Evolutionary conservation across 371 early-diverging fungal genomes (phyloP), one percentile per base, ranked within the genome.

Genomic region (Rhizopus sp.): DNA sequence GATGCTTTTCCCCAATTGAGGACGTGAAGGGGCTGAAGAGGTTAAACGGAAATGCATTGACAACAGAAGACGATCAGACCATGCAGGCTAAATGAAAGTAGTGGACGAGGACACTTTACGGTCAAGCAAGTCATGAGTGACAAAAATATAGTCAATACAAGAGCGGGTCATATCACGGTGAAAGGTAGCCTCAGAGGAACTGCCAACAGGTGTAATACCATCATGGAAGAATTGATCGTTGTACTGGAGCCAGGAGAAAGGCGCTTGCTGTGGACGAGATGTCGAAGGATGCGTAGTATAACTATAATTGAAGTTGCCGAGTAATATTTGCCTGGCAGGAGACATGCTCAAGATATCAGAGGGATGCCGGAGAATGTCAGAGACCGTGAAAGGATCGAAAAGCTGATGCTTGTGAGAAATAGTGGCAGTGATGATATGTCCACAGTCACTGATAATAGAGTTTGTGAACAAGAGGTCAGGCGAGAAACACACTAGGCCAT

Each of bases 241-340:
- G 41, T 44, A 51, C 2, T 50, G 13, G 10, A 51, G 38, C 58
- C 51, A 58, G 0, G 45, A 29, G 35, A 37, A 13, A 29, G 51
- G 58, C n/a, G 47, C 39, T 15, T 35, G 37, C 33, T 39, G 53
- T 33, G 12, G 38, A 7, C n/a, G 44, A 45, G 32, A n/a, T 7
- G 57, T 30, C 12, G 42, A 44, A 10, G 17, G 31, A 45, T 45
- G 12, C 2, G 47, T 34, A 33, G 34, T 3, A 33, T 46, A 46
- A 4, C n/a, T 37, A 23, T 60, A 60, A 13, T 60, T 60, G 34
- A 60, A 54, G 33, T 60, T 54, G 13, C 50, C 60, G 8, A 60
- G n/a, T 3, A 60, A 30, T n/a, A 60, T 53, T 9, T 37, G 37
- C 23, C 23, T 23, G 23, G 23, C 23, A 23, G 23, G 23, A 23